Evolutionary conservation across 2,329 filamentous ascomycete species (phyloP).

Genomic region (Plenodomus tracheiphilus): DNA sequence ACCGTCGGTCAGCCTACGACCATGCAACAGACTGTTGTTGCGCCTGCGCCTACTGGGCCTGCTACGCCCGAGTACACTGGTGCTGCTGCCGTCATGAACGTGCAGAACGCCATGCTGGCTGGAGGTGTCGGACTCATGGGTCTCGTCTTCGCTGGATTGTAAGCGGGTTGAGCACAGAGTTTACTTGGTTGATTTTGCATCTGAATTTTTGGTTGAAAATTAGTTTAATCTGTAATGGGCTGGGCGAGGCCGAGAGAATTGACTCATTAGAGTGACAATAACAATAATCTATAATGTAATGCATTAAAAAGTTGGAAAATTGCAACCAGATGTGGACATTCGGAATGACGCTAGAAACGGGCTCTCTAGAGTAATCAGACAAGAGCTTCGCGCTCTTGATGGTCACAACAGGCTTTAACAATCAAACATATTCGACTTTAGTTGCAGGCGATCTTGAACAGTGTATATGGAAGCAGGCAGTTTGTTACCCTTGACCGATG

Average conservation of each 20-base stretch:
- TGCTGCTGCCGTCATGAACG: conserved; percentile 12
- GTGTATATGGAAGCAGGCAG: too few relatives aligned
- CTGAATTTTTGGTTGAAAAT: not conserved
- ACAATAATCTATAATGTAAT: not conserved
- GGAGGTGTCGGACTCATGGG: conserved; percentile 25
- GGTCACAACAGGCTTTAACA: too few relatives aligned
- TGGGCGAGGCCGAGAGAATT: too few relatives aligned
- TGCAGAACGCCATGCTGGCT: conserved; percentile 6
- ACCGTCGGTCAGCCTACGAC: not conserved
- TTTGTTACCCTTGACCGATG: too few relatives aligned
- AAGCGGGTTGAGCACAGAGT: not conserved
- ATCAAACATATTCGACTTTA: too few relatives aligned
- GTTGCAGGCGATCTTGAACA: too few relatives aligned
- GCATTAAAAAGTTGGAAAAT: not conserved
- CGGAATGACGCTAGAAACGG: too few relatives aligned
- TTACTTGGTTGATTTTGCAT: not conserved
- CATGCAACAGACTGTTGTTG: not conserved
- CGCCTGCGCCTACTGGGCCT: not conserved
- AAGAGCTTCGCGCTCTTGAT: too few relatives aligned
- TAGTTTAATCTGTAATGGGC: not conserved
- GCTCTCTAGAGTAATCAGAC: too few relatives aligned
- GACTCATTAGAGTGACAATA: too few relatives aligned
- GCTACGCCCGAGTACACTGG: conserved; percentile 12
- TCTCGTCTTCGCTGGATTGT: conserved; percentile 26
- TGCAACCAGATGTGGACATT: not conserved